Evolutionary conservation across 2,329 filamentous ascomycete species (phyloP), one percentile per base, ranked within the genome.

Genomic region (Phialocephala sp.): DNA sequence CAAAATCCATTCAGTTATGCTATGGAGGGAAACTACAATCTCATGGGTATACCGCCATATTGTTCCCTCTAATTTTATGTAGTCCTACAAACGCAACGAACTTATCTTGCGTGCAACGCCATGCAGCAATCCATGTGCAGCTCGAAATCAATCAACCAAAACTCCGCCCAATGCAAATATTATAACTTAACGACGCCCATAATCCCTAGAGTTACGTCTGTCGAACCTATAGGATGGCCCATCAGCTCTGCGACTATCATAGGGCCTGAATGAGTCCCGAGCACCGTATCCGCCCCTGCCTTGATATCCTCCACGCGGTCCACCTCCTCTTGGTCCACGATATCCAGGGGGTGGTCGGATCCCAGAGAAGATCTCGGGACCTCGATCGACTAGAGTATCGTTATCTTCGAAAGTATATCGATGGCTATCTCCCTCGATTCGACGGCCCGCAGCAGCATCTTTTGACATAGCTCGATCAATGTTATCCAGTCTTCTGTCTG

Each of bases 391-490:
- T 62, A 93, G 87, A 6, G 78, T 74, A 66, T 89, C 86, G 0
- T 82, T 83, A 63, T 88, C 81, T 76, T 93, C 90, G 71, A 93
- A 93, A 0, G 89, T 90, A 75, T 92, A 93, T 37, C 91, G 83
- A 74, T 91, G 71, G 43, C 73, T 82, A 78, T 67, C 81, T 76
- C 68, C 82, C 18, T 78, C 79, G 15, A 80, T 77, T 15, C 73
- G 75, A 37, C 74, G 75, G 18, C 77, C 72, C 69, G 74, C 64
- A 24, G 50, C 72, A 37, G 78, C 67, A 39, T 80, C 76, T 65
- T 80, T 78, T 18, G 75, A 77, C 5, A 79, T 74, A 2, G 82
- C 72, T 47, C 77, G 74, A 18, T 84, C 81, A 18, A 91, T 80
- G 59, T 82, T 82, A 64, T 89, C 86, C 4, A 93, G 79, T 14